phyloP scores from a whole-genome alignment of 352 stramenopile species.

The Discostella stelligera region DNA sequence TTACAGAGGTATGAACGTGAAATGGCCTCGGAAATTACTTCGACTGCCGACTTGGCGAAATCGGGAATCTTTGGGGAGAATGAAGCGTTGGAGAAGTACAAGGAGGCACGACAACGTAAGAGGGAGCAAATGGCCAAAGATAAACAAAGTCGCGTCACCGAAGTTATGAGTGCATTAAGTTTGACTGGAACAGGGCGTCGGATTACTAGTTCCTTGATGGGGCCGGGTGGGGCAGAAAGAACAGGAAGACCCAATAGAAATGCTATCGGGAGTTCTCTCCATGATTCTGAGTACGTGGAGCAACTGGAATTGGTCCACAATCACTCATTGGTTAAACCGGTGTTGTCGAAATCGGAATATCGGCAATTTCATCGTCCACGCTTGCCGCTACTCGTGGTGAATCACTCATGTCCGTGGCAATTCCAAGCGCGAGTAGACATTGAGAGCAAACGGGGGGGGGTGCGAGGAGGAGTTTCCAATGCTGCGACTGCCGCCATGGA shows the following conservation, averaged over 20 bases:
- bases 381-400: conserved; percentile 60
- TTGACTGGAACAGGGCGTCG: conserved; percentile 64
- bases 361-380: conserved; percentile 77
- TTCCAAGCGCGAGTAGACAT: conserved; percentile 65
- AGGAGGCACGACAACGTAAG: conserved; percentile 69
- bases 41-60: conserved; percentile 50
- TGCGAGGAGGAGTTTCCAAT: not conserved
- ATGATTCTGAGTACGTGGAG: conserved; percentile 78
- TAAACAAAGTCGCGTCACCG: conserved; percentile 78
- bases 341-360: conserved; percentile 61
- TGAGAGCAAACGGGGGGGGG: conserved; percentile 36
- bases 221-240: conserved; percentile 76
- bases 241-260: conserved; percentile 68
- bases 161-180: conserved; percentile 67
- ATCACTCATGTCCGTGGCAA: conserved; percentile 64
- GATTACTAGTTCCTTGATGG: conserved; percentile 80
- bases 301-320: conserved; percentile 79
- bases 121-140: conserved; percentile 77
- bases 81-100: conserved; percentile 63
- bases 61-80: conserved; percentile 45
- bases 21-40: conserved; percentile 43
- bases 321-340: conserved; percentile 62
- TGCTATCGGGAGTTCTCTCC: conserved; percentile 43
- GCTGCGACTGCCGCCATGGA: conserved; percentile 27
- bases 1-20: conserved; percentile 64